A percentile compares a stretch with the other conserved stretches of the same genome.
Conservation (phyloP, 192 early-diverging fungal genomes). For the Coemansia sp. region DNA sequence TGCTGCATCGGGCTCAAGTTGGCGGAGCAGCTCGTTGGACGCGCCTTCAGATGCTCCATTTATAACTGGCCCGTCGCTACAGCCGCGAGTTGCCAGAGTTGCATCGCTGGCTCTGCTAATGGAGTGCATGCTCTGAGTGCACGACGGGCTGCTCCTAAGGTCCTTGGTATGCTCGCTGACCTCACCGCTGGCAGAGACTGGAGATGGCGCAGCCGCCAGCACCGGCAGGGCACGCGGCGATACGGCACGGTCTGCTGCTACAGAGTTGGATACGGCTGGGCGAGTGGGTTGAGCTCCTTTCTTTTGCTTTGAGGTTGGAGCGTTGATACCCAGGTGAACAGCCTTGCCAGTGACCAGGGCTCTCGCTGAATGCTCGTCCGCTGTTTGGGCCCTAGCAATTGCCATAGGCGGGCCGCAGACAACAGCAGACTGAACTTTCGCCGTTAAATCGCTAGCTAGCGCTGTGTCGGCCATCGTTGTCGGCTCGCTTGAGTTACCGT, state of each 20-base stretch:
- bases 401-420: background rate
- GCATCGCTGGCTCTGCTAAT: slow-evolving; percentile 28
- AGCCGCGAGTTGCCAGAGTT: slow-evolving; percentile 8
- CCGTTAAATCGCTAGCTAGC: background rate
- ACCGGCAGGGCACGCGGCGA: background rate
- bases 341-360: background rate
- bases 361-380: background rate
- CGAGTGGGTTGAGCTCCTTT: background rate
- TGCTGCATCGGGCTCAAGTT: background rate
- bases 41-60: background rate
- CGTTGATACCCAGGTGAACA: background rate
- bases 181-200: background rate
- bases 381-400: background rate
- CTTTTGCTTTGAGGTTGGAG: background rate
- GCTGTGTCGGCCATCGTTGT: background rate
- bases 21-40: background rate
- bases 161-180: background rate
- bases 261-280: background rate
- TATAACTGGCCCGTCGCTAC: background rate
- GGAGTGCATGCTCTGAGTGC: slow-evolving; percentile 18
- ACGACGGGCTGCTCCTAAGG: slow-evolving; percentile 7
- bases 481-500: background rate
- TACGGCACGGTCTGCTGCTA: background rate
- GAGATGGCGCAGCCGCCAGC: background rate
- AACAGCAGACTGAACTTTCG: background rate